A percentile compares a stretch with the other conserved stretches of the same genome.
Conservation (phyloP, 139 green algal genomes). For the Asterochloris sp. region DNA sequence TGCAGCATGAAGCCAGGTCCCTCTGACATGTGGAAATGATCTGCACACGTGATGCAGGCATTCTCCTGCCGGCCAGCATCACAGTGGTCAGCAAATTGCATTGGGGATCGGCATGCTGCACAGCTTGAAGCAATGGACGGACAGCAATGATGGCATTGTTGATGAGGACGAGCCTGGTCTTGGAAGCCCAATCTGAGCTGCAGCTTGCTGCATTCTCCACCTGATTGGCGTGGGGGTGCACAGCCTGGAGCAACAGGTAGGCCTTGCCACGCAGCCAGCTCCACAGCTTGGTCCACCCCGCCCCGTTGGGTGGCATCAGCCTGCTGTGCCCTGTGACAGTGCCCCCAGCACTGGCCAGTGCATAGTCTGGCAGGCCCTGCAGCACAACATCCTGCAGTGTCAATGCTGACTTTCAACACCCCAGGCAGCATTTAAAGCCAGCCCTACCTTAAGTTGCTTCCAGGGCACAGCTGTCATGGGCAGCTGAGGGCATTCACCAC, state of each 20-base stretch:
- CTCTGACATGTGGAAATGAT: no score
- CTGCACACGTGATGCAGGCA: no score
- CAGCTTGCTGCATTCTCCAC: not conserved
- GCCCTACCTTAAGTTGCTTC: not conserved
- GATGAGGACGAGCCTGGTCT: not conserved
- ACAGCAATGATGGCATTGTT: no score
- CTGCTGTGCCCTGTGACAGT: conserved; percentile 26
- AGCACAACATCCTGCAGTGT: not conserved
- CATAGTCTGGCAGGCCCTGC: conserved; percentile 33
- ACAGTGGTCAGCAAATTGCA: no score
- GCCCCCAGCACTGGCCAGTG: conserved; percentile 20
- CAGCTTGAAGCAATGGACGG: no score
- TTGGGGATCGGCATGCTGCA: no score
- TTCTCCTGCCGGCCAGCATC: no score
- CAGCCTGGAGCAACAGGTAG: not conserved
- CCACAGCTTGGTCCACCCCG: not conserved
- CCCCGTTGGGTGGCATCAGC: not conserved
- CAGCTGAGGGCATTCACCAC: not conserved
- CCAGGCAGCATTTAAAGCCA: not conserved
- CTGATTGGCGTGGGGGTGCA: conserved; percentile 20
- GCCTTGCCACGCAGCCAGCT: not conserved
- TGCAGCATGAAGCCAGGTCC: no score
- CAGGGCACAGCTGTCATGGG: not conserved
- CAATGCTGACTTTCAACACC: not conserved
- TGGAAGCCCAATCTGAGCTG: not conserved